phyloP scores from a whole-genome alignment of 805 yeast species.

The Brettanomyces bruxellensis region DNA sequence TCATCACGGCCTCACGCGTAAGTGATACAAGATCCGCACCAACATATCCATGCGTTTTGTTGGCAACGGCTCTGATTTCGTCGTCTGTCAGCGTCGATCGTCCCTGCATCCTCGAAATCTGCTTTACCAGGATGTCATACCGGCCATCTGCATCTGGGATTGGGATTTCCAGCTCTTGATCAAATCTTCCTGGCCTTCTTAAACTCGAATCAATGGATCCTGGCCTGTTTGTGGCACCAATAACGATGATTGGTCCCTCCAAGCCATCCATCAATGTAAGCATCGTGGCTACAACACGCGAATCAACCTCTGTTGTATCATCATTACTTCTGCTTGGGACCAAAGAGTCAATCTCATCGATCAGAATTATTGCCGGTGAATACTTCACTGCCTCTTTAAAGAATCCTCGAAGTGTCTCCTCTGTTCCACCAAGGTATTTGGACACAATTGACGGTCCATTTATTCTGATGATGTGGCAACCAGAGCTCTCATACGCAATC shows the following conservation, averaged over 20 bases:
- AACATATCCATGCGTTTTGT: slow-evolving; percentile 90
- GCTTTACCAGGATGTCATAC: slow-evolving; percentile 57
- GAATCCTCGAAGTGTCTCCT: slow-evolving; percentile 67
- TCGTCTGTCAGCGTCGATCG: slow-evolving; percentile 39
- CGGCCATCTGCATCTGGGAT: slow-evolving; percentile 86
- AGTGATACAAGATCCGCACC: slow-evolving; percentile 92
- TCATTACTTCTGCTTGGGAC: slow-evolving; percentile 81
- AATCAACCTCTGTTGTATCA: slow-evolving; percentile 85
- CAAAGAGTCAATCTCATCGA: slow-evolving; percentile 90
- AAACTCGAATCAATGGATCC: slow-evolving; percentile 85
- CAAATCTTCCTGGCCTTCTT: slow-evolving; percentile 89
- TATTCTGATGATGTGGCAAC: slow-evolving; percentile 78
- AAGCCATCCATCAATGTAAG: slow-evolving; percentile 75
- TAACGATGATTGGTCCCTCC: slow-evolving; percentile 54
- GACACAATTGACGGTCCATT: slow-evolving; percentile 91
- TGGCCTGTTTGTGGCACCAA: slow-evolving; percentile 93
- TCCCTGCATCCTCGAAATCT: slow-evolving; percentile 45
- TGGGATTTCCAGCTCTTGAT: slow-evolving; percentile 85
- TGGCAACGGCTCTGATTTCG: slow-evolving; percentile 52
- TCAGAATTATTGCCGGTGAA: slow-evolving; percentile 81
- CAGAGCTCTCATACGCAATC: slow-evolving; percentile 58
- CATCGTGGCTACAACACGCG: slow-evolving; percentile 83
- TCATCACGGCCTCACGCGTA: slow-evolving; percentile 82
- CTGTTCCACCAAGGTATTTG: slow-evolving; percentile 92
- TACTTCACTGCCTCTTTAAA: slow-evolving; percentile 78